These are phyloP conservation scores for Eragrostis nindensis DNA, from an alignment of 176 grass and related monocot genomes.

Conservation along the genomic window DNA sequence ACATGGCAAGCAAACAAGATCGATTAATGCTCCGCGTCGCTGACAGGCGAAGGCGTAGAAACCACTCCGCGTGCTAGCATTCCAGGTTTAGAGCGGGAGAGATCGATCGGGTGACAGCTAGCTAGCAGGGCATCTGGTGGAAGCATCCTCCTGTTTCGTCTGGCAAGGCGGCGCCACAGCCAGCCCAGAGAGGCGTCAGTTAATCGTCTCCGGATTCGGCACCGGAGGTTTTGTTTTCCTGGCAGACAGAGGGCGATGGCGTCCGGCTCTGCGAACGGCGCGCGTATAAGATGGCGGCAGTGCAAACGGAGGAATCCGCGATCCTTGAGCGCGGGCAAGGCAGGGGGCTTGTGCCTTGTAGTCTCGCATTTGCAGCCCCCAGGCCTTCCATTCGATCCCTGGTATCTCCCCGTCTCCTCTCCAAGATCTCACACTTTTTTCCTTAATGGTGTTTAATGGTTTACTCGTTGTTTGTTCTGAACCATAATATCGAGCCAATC, in stretches of 20 bases:
- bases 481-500: neutral
- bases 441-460: neutral
- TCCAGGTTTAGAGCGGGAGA: neutral
- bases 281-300: neutral
- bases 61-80: neutral
- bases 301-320: neutral
- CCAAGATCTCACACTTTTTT: neutral
- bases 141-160: neutral
- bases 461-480: neutral
- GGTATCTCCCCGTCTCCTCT: neutral
- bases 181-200: neutral
- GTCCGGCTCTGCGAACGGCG: neutral
- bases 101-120: no score
- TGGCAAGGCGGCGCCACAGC: neutral
- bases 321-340: neutral
- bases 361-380: neutral
- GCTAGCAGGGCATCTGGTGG: no score
- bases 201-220: neutral
- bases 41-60: neutral
- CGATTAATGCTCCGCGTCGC: neutral
- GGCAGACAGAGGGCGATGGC: conserved; percentile 16
- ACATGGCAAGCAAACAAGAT: neutral
- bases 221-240: neutral
- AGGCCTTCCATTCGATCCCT: neutral
- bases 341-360: neutral